Percentiles rank a stretch among this genome's conserved stretches.
Evolutionary conservation across 176 grass and related monocot genomes (phyloP).

Genomic region (Miscanthus lutarioriparius): DNA sequence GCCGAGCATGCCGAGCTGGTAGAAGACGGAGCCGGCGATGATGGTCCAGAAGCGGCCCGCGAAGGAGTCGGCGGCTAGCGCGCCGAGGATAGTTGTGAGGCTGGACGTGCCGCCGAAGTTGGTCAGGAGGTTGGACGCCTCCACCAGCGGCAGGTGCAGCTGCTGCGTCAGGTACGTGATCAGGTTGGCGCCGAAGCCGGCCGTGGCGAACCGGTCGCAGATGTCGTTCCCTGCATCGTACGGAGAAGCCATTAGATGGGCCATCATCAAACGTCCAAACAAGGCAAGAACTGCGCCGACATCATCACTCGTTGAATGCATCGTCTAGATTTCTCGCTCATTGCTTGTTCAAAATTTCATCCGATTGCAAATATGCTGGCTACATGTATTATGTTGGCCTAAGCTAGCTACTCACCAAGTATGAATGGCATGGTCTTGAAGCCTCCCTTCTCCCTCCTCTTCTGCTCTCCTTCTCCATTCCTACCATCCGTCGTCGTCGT

Average conservation of each 20-base stretch:
- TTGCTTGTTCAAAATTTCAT: background rate
- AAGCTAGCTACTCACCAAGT: slow-evolving; percentile 45
- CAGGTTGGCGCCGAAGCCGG: slow-evolving; percentile 67
- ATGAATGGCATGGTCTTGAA: slow-evolving; percentile 83
- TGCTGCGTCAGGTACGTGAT: slow-evolving; percentile 73
- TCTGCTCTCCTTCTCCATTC: slow-evolving; percentile 9
- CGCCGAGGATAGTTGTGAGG: slow-evolving; percentile 73
- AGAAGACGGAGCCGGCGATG: slow-evolving; percentile 58
- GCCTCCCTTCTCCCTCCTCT: slow-evolving; percentile 56
- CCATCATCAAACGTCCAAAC: background rate
- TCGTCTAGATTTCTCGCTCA: background rate
- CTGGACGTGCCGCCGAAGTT: slow-evolving; percentile 69
- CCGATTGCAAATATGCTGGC: background rate
- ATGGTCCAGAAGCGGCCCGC: slow-evolving; percentile 83
- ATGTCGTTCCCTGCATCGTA: slow-evolving; percentile 55
- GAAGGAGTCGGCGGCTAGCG: slow-evolving; percentile 74
- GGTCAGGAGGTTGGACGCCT: slow-evolving; percentile 71
- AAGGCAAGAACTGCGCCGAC: background rate
- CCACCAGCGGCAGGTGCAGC: slow-evolving; percentile 70
- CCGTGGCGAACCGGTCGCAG: slow-evolving; percentile 63
- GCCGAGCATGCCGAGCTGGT: slow-evolving; percentile 62
- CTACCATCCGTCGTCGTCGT: background rate
- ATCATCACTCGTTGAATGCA: background rate
- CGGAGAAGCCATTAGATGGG: background rate
- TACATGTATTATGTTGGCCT: background rate